phyloP scores from a whole-genome alignment of 1,139 yeast genomes.

The Magnusiomyces tetraspermus region DNA sequence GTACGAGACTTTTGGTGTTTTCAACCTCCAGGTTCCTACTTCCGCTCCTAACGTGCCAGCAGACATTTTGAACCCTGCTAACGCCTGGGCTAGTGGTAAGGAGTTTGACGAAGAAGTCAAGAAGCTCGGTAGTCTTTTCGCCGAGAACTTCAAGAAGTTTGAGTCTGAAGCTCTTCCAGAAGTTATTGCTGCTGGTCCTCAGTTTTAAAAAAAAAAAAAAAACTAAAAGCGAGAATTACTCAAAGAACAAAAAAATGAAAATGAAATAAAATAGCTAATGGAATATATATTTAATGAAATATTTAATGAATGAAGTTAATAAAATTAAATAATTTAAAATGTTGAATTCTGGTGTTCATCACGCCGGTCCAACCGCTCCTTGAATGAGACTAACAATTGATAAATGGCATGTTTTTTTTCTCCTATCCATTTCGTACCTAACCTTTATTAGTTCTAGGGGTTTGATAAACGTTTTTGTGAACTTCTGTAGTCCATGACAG shows the following conservation, averaged over 20 bases:
- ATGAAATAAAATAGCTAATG: too few relatives aligned
- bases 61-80: slow-evolving; percentile 79
- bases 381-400: too few relatives aligned
- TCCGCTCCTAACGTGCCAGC: slow-evolving; percentile 72
- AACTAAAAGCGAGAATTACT: too few relatives aligned
- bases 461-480: too few relatives aligned
- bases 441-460: too few relatives aligned
- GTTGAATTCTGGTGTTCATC: not conserved
- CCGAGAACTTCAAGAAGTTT: slow-evolving; percentile 80
- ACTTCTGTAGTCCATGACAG: too few relatives aligned
- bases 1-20: slow-evolving; percentile 76
- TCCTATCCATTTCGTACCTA: too few relatives aligned
- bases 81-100: slow-evolving; percentile 70
- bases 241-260: too few relatives aligned
- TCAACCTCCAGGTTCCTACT: slow-evolving; percentile 83
- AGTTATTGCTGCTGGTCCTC: slow-evolving; percentile 91
- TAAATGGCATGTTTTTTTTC: too few relatives aligned
- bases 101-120: slow-evolving; percentile 63
- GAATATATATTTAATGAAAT: not conserved
- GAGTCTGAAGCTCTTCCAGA: slow-evolving; percentile 74
- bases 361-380: not conserved
- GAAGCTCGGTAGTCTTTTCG: slow-evolving; percentile 67
- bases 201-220: too few relatives aligned
- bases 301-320: not conserved
- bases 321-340: not conserved